Percentiles rank a stretch among this genome's conserved stretches.
Conservation (phyloP, 345 rosid species). For the Pistacia integerrima region DNA sequence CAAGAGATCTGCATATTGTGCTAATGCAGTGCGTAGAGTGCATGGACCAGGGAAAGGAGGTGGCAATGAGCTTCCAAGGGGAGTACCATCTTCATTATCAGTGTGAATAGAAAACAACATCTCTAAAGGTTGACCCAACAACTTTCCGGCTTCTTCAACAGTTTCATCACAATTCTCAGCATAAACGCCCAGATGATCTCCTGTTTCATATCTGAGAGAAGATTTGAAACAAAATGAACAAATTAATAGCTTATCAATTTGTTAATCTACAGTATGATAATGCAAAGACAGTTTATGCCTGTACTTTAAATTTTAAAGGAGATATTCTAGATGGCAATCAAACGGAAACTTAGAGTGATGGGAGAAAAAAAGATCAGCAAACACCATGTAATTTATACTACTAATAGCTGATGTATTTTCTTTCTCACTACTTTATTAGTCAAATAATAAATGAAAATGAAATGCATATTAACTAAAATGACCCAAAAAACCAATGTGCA, state of each 20-base stretch:
- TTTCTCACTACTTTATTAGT: not conserved
- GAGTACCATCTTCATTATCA: constrained; percentile 75
- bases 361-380: not conserved
- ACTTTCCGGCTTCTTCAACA: constrained; percentile 72
- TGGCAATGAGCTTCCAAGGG: constrained; percentile 65
- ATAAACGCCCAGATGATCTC: constrained; percentile 74
- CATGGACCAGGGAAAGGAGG: constrained; percentile 91
- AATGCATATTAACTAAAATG: not conserved
- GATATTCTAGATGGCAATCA: too few relatives aligned
- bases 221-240: not conserved
- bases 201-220: constrained; percentile 71
- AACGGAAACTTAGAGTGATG: too few relatives aligned
- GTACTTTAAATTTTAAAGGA: too few relatives aligned
- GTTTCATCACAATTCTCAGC: constrained; percentile 72
- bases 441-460: not conserved
- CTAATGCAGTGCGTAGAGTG: constrained; percentile 64
- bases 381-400: not conserved
- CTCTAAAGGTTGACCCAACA: constrained; percentile 72
- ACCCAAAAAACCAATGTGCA: not conserved
- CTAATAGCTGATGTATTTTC: not conserved
- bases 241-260: not conserved
- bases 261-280: not conserved
- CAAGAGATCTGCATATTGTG: constrained; percentile 74
- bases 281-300: not conserved
- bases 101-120: constrained; percentile 71